Base-by-base conservation (phyloP, 176 grass and related monocot genomes). In the Areca catechu region DNA sequence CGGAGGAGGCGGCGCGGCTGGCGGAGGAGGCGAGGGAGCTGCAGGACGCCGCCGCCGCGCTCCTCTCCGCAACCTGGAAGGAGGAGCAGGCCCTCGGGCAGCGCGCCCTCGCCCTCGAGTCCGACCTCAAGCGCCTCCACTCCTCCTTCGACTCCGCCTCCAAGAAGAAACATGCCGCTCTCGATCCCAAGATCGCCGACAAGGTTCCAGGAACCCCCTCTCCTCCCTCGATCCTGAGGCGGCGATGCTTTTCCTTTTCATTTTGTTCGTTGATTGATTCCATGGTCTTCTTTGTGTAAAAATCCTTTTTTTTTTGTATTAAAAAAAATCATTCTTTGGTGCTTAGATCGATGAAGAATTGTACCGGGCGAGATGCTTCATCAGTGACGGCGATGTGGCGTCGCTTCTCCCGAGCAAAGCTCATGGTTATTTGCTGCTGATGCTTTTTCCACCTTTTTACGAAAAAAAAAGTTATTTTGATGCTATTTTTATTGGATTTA, bases 301-400 rank as follows among this genome's bases (percentile, higher is more conserved):
- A 12, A 12, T 12, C 7, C 34, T 14, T 43, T 12, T 2, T 2
- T 43, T 43, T 37, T 2, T 7, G 4, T 9, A 37, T 9, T 9
- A 37, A 37, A 37, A 10, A 10, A 37, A 10, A 43, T 14, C 6
- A 12, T 43, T 43, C 34, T 43, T 43, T 43, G 34, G 10, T 43
- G 9, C 34, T 56, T 73, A 98, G 93, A 80, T 92, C 60, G 83
- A 98, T 55, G 93, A 98, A 67, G 83, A 92, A 54, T 74, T 98
- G 52, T 85, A 82, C 80, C 69, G 87, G 65, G 87, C 93, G 0
- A 53, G 75, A 23, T 85, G 93, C 67, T 43, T 92, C 53, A 74
- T 98, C 53, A 73, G 47, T 5, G 93, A 98, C 1, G 93, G 84
- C 0, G 93, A 98, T 53, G 48, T 87, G 15, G 93, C 81, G 16